Percentiles rank a stretch among this genome's conserved stretches.
phyloP scores from a whole-genome alignment of 495 filamentous ascomycete species.

The Cryomyces antarcticus region DNA sequence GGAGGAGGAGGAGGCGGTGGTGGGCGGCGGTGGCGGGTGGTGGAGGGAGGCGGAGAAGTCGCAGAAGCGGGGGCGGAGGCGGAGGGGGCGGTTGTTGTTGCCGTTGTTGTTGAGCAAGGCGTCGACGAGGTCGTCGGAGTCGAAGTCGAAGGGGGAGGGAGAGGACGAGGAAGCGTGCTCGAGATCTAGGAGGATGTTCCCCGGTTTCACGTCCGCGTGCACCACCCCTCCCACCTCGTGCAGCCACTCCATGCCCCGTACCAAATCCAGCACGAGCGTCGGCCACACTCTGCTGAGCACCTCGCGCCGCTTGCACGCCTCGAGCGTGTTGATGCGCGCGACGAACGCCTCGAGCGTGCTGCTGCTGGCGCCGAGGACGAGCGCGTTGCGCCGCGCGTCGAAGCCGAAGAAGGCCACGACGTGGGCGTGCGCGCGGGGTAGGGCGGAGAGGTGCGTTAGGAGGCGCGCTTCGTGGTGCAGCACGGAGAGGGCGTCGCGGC shows the following conservation, averaged over 20 bases:
- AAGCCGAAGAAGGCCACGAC: conserved; percentile 37
- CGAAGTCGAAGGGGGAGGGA: too few relatives aligned
- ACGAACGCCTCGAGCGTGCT: conserved; percentile 29
- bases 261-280: background rate
- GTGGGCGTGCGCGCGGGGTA: conserved; percentile 18
- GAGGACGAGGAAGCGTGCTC: too few relatives aligned
- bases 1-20: conserved; percentile 42
- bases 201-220: background rate
- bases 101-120: too few relatives aligned
- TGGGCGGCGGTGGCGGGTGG: conserved; percentile 10
- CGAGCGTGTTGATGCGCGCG: conserved; percentile 5
- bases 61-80: background rate
- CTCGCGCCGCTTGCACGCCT: background rate
- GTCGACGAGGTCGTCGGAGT: too few relatives aligned
- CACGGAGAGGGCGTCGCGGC: conserved; percentile 27
- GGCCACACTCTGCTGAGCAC: background rate
- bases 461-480: conserved; percentile 31
- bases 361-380: conserved; percentile 34
- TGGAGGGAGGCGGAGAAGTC: background rate
- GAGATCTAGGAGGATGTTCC: background rate
- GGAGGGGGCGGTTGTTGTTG: too few relatives aligned
- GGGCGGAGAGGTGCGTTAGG: conserved; percentile 26
- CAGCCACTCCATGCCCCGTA: background rate
- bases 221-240: background rate
- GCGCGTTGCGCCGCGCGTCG: conserved; percentile 24